phyloP scores from a whole-genome alignment of 371 early-diverging fungal species.

The Mortierella sp. region DNA sequence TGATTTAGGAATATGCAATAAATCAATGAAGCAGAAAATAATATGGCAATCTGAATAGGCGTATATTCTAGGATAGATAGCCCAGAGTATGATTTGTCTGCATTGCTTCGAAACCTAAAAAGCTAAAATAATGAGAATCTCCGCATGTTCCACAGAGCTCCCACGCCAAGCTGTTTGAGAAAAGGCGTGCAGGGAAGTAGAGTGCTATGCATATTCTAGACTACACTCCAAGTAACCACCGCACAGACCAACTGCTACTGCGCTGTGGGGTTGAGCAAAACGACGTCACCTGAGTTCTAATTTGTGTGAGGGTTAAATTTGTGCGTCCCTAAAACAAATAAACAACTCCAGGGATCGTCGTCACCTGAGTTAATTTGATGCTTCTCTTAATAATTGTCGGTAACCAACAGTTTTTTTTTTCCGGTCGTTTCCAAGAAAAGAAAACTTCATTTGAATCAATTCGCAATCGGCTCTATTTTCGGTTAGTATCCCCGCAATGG shows the following conservation, averaged over 20 bases:
- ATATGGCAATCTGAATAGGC: too few relatives aligned
- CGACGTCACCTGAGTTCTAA: slow-evolving; percentile 28
- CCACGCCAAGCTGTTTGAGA: too few relatives aligned
- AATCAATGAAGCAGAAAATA: too few relatives aligned
- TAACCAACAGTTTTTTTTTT: slow-evolving; percentile 8
- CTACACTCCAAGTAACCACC: background rate
- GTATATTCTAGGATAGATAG: too few relatives aligned
- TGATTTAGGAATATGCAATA: too few relatives aligned
- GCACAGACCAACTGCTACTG: slow-evolving; percentile 2
- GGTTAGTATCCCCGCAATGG: slow-evolving; percentile 16
- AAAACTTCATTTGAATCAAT: slow-evolving; percentile 11
- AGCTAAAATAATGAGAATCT: too few relatives aligned
- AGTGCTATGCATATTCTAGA: too few relatives aligned
- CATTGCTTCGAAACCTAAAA: too few relatives aligned
- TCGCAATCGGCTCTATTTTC: slow-evolving; percentile 10
- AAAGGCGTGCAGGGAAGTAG: too few relatives aligned
- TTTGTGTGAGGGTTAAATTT: background rate
- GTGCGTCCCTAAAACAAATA: too few relatives aligned
- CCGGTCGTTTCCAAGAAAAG: slow-evolving; percentile 29
- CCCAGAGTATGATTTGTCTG: too few relatives aligned
- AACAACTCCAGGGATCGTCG: background rate
- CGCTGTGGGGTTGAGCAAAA: background rate
- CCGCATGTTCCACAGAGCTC: too few relatives aligned
- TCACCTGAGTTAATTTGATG: slow-evolving; percentile 31
- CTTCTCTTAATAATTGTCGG: background rate